Evolutionary conservation across 495 filamentous ascomycete genomes (phyloP).

Genomic region (Podospora appendiculata): DNA sequence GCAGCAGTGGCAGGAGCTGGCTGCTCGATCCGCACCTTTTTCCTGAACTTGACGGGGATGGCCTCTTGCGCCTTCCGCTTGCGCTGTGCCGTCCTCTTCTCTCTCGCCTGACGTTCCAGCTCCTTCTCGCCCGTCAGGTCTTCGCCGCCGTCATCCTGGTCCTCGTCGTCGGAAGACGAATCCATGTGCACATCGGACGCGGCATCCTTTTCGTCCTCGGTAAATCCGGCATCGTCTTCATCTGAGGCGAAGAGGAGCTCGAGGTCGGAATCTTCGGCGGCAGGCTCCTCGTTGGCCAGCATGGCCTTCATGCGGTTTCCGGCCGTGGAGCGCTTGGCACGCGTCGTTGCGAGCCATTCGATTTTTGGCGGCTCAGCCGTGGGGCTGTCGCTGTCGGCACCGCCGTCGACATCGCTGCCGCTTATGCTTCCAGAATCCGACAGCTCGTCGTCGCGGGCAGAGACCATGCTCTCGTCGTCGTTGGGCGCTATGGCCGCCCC

Average conservation of each 20-base stretch:
- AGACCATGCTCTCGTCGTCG: constrained; percentile 14
- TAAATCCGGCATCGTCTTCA: constrained; percentile 77
- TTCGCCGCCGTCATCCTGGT: constrained; percentile 62
- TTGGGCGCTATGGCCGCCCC: constrained; percentile 14
- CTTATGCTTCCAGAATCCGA: constrained; percentile 11
- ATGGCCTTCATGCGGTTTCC: constrained; percentile 78
- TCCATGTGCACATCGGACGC: constrained; percentile 73
- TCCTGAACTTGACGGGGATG: constrained; percentile 44
- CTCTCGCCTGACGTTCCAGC: constrained; percentile 52
- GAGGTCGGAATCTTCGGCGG: constrained; percentile 53
- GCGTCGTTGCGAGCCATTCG: constrained; percentile 70
- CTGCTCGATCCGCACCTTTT: constrained; percentile 48
- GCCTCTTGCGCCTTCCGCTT: constrained; percentile 72
- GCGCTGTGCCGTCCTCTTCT: constrained; percentile 40
- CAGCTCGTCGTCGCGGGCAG: constrained; percentile 19
- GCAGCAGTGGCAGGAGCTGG: constrained; percentile 12
- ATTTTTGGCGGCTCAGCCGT: constrained; percentile 28
- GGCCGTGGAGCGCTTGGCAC: constrained; percentile 75
- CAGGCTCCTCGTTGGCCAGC: constrained; percentile 64
- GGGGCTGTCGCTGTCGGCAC: constrained; percentile 13
- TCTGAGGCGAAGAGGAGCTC: constrained; percentile 79
- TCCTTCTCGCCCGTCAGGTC: constrained; percentile 62
- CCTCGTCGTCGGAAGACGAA: constrained; percentile 75
- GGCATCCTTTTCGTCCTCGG: constrained; percentile 59
- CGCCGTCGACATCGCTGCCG: constrained; percentile 13